Conservation (phyloP, 78 protist species). For the Trichosphaerium sp. region DNA sequence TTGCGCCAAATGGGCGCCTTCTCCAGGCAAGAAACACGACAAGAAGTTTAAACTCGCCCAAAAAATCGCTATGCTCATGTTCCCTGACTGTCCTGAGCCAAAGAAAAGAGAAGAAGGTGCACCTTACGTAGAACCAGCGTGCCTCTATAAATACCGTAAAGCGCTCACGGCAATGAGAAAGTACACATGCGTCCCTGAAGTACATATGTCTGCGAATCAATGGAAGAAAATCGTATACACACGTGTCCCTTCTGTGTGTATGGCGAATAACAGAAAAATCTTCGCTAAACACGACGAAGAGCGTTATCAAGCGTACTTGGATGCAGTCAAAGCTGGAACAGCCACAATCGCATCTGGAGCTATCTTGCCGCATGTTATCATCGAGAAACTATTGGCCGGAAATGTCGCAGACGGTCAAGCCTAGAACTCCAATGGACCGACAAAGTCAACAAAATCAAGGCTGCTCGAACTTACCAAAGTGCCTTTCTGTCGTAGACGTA, state of each 20-base stretch:
- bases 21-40: background rate
- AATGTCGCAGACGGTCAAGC: background rate
- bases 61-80: conserved; percentile 13
- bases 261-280: conserved; percentile 12
- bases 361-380: conserved; percentile 39
- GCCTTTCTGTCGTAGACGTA: conserved; percentile 21
- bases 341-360: conserved; percentile 27
- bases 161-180: conserved; percentile 21
- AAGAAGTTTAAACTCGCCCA: background rate
- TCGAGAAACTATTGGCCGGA: background rate
- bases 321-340: conserved; percentile 10
- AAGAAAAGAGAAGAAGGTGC: too few relatives aligned
- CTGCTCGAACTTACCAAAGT: background rate
- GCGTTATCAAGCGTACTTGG: conserved; percentile 1
- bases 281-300: conserved; percentile 23
- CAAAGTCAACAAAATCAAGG: conserved; percentile 3
- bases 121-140: too few relatives aligned
- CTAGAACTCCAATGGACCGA: conserved; percentile 41
- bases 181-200: conserved; percentile 13
- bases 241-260: conserved; percentile 33
- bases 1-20: conserved; percentile 41
- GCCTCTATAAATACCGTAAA: conserved; percentile 39
- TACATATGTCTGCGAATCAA: conserved; percentile 2
- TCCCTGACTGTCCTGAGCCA: background rate
- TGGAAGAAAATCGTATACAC: conserved; percentile 16